Base-by-base conservation (phyloP, 148 eudicot species). In the Camellia granthamiana region DNA sequence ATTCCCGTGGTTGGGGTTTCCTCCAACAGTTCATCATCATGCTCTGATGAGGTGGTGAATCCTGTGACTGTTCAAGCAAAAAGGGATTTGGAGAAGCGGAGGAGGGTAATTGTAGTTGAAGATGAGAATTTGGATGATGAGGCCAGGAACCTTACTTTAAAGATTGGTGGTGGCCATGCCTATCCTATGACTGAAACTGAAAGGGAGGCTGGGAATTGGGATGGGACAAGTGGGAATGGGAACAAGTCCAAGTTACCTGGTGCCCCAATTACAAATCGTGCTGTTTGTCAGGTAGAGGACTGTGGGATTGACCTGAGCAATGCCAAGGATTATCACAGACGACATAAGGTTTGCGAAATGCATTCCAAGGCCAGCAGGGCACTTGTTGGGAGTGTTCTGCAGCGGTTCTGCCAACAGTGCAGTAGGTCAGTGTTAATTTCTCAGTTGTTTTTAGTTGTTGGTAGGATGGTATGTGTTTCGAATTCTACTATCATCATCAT, bases 351-450 rank as follows among this genome's bases (percentile, higher is more conserved):
- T 78, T 94, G 98, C 60, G 91, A 88, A 60, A 68, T 87, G 80
- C 98, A 94, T 83, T 90, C 97, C 56, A 94, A 94, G 87, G 95
- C 93, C 13, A 84, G 76, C 52, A 77, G 83, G 76, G 95, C 89
- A 18, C 49, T 90, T 65, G 98, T 94, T 43, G 90, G 90, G 43
- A 86, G 84, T 80, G 81, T 79, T 43, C 75, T 85, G 87, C 97
- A 92, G 74, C 86, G 98, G 79, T 94, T 94, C 77, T 94, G 98
- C 84, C 98, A 94, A 84, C 98, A 94, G 90, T 94, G 98, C 85
- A 94, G 98, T 83, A 91, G 97, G 97, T 90, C 69, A 61, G 83
- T 83, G 9, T 52, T 55, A 14, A 77, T 64, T 11, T 59, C 51
- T 55, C 54, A 13, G 18, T 49, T 76, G 69, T 21, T 14, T 79